Conservation (phyloP, 805 yeast genomes). For the Candida vartiovaarae region DNA sequence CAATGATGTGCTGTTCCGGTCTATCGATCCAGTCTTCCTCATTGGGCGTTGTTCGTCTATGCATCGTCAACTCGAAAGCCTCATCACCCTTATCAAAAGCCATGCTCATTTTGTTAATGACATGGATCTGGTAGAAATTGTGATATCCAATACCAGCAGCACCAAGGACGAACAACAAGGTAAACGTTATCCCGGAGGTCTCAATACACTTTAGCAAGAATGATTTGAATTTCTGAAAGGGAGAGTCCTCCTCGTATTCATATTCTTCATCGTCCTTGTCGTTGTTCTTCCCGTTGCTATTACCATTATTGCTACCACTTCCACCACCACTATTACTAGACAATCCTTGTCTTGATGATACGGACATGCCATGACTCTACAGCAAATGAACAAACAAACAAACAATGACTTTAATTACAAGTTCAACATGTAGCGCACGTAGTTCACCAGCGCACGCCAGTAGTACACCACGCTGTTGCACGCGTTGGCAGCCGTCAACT, state of each 20-base stretch:
- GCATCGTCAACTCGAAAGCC: constrained; percentile 52
- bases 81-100: constrained; percentile 68
- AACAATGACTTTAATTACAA: neutral
- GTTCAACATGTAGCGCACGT: constrained; percentile 3
- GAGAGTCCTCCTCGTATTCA: constrained; percentile 7
- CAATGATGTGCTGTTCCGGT: constrained; percentile 57
- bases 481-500: constrained; percentile 4
- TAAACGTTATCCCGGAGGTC: constrained; percentile 64
- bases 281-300: constrained; percentile 5
- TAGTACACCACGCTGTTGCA: constrained; percentile 5
- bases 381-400: neutral
- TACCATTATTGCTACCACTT: constrained; percentile 2
- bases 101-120: constrained; percentile 51
- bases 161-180: constrained; percentile 62
- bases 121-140: constrained; percentile 49
- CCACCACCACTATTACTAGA: no score
- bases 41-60: constrained; percentile 29
- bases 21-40: constrained; percentile 61
- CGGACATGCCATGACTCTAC: no score
- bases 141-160: constrained; percentile 71
- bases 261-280: constrained; percentile 9
- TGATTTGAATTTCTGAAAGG: constrained; percentile 12
- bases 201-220: constrained; percentile 42
- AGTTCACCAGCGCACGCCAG: constrained; percentile 7
- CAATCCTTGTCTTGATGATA: no score